Base-by-base conservation (phyloP, 148 eudicot genomes). In the Vaccinium macrocarpon region DNA sequence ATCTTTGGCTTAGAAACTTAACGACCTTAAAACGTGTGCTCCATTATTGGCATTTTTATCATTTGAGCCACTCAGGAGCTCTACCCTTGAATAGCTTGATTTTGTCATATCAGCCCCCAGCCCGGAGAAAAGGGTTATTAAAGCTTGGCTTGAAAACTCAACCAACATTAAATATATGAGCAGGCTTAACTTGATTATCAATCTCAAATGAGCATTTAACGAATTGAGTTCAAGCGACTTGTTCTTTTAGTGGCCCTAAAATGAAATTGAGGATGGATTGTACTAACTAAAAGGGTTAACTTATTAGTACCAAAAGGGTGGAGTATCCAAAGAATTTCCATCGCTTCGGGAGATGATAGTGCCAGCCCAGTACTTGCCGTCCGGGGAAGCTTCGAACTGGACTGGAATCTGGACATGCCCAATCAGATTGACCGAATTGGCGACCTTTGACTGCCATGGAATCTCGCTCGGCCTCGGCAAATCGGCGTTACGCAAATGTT, bases 291-390 rank as follows among this genome's bases (percentile, higher is more conserved):
- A 27, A 77, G 7, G 5, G 18, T 77, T 77, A 4, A 77, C 16
- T 1, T 4, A 42, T 6, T 25, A 50, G 70, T 82, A 91, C 91
- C 89, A 59, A 55, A 81, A 55, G 35, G 62, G 76, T 27, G 81
- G 59, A 56, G 38, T 38, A 70, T 64, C 61, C 4, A 72, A 78
- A 21, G 57, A 46, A 8, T 80, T 74, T 3, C 66, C 74, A 48
- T 80, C 80, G 66, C 57, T 56, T 50, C 89, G 91, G 85, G 88
- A 83, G 85, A 95, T 84, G 49, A 91, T 32, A 49, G 94, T 90
- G 21, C 81, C 87, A 83, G 97, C 94, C 89, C 92, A 90, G 49
- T 81, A 82, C 51, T 90, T 89, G 5, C 97, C 97, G 76, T 92
- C 90, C 0, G 78, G 18, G 2, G 76, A 80, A 73, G 87, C 64